Evolutionary conservation across 805 yeast species (phyloP), one percentile per base, ranked within the genome.

Genomic region (Danielozyma ontarioensis): DNA sequence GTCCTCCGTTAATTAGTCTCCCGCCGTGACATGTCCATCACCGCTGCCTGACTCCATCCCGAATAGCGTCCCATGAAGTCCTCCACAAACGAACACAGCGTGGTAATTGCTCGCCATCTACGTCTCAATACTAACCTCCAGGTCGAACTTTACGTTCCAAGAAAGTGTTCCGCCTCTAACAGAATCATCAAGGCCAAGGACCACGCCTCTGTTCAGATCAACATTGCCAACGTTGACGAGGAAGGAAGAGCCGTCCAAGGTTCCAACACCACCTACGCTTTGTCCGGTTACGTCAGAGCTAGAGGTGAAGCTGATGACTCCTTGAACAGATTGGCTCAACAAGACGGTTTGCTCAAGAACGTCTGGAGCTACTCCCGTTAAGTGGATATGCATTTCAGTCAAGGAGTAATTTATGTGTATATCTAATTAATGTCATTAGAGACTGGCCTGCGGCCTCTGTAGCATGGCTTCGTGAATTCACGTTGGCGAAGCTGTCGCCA

Each of bases 161-260:
- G 98, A 83, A 93, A 93, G 80, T 93, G 98, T 82, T 93, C 98
- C 76, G 98, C 98, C 68, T 88, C 98, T 76, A 89, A 88, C 96
- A 88, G 97, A 80, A 88, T 93, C 78, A 89, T 93, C 83, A 88
- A 87, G 80, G 89, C 98, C 64, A 89, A 93, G 81, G 98, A 93
- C 77, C 98, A 93, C 75, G 93, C 97, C 57, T 85, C 97, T 50
- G 97, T 93, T 59, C 98, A 93, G 78, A 84, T 93, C 77, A 90
- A 85, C 90, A 80, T 93, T 60, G 97, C 96, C 64, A 87, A 90
- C 74, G 96, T 93, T 64, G 97, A 93, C 65, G 96, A 78, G 67
- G 82, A 84, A 64, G 98, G 98, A 58, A 89, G 83, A 68, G 93
- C 93, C 57, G 78, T 90, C 68, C 81, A 88, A 64, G 94, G 89